Evolutionary conservation across 306 rosid species (phyloP), one percentile per base, ranked within the genome.

Genomic region (Hippophae tibetana): DNA sequence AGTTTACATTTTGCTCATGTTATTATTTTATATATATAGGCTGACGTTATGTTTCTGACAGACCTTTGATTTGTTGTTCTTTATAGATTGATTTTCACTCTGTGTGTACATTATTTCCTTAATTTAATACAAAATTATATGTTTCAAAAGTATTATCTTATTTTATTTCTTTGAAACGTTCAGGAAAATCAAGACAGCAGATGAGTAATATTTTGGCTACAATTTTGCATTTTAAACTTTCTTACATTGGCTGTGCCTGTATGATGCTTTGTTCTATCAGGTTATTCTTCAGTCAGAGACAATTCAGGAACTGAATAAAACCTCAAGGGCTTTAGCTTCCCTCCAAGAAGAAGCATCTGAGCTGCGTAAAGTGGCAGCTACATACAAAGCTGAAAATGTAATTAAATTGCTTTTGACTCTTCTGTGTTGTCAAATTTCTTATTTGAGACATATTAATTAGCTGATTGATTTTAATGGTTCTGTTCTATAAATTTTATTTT

Each of bases 261-360:
- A 9, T 45, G 56, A 10, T 64, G 26, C 56, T 57, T 58, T 12
- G 11, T 62, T 27, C 71, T 52, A 9, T 50, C 79, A 92, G 99
- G 99, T 88, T 72, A 71, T 86, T 72, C 99, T 92, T 61, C 96
- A 85, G 78, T 92, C 99, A 0, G 96, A 92, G 77, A 88, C 99
- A 44, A 87, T 92, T 62, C 96, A 87, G 56, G 99, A 92, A 79
- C 73, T 92, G 78, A 92, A 82, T 9, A 85, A 81, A 86, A 88
- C 95, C 12, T 92, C 99, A 3, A 77, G 81, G 67, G 75, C 79
- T n/a, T 76, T 92, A 68, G 83, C 88, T 52, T 57, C 64, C 60
- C 82, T 84, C 55, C 96, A 83, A 68, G 82, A 71, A 70, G 95
- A 92, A 71, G 83, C 84, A 10, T 77, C 90, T 26, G 74, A 74